Evolutionary conservation across 2,329 filamentous ascomycete genomes (phyloP).

Genomic region (Fusarium nodosum): DNA sequence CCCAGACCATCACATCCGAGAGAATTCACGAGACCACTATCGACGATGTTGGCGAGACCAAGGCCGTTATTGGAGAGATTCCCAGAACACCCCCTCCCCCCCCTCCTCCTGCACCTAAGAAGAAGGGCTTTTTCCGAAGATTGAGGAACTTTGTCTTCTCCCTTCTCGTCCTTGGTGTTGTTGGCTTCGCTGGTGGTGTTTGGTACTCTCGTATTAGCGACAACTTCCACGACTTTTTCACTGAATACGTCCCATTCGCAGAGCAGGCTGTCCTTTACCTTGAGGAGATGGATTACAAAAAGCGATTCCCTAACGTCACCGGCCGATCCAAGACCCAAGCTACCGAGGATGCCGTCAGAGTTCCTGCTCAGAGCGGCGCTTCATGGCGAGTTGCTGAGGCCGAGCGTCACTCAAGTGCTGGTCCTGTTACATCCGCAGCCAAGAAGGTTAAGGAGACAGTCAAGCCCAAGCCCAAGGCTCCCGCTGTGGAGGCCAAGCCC

Average conservation of each 20-base stretch:
- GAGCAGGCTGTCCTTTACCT: conserved; percentile 96
- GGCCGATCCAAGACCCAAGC: conserved; percentile 65
- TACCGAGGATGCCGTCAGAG: conserved; percentile 79
- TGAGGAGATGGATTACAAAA: conserved; percentile 93
- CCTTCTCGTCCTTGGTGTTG: conserved; percentile 78
- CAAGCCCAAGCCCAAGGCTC: conserved; percentile 50
- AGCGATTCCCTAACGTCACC: conserved; percentile 75
- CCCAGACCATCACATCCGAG: conserved; percentile 65
- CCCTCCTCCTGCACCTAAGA: conserved; percentile 57
- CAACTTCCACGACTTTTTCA: conserved; percentile 99
- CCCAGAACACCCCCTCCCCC: conserved; percentile 52
- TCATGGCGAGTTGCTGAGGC: conserved; percentile 80
- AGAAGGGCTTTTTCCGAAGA: conserved; percentile 77
- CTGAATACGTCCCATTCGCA: conserved; percentile 93
- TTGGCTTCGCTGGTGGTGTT: conserved; percentile 88
- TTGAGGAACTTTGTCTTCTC: conserved; percentile 84
- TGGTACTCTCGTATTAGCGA: conserved; percentile 95
- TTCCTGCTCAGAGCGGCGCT: conserved; percentile 87
- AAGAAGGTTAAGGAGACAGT: conserved; percentile 51
- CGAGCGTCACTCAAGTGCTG: conserved; percentile 72
- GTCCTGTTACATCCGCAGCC: conserved; percentile 52
- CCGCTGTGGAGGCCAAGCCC: conserved; percentile 41
- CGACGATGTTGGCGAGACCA: conserved; percentile 56
- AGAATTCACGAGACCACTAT: conserved; percentile 58
- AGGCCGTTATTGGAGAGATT: conserved; percentile 56